phyloP scores from a whole-genome alignment of 495 filamentous ascomycete species.

The Neurospora sp. region DNA sequence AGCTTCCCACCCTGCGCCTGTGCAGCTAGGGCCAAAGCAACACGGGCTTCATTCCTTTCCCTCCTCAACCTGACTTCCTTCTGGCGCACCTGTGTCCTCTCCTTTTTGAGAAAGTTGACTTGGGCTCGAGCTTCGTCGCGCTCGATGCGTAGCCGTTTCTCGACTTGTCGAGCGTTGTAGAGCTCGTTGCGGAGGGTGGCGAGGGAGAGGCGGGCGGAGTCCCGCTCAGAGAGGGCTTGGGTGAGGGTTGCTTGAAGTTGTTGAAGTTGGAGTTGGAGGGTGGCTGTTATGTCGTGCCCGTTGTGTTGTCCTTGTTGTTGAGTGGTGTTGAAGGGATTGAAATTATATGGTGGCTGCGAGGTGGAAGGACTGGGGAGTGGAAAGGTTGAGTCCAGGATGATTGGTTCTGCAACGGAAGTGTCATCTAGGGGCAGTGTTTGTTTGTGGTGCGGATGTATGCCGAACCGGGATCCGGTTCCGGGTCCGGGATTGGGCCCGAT shows the following conservation, averaged over 20 bases:
- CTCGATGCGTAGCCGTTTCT: conserved; percentile 17
- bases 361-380: background rate
- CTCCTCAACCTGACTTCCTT: conserved; percentile 12
- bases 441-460: background rate
- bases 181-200: conserved; percentile 19
- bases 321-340: background rate
- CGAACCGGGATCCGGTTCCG: background rate
- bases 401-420: background rate
- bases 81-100: conserved; percentile 1
- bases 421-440: background rate
- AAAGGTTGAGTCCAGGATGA: background rate
- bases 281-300: background rate
- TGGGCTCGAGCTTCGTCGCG: conserved; percentile 16
- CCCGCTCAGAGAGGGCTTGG: conserved; percentile 9
- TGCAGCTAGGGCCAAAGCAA: background rate
- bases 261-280: background rate
- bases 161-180: conserved; percentile 16
- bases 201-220: conserved; percentile 12
- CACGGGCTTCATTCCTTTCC: conserved; percentile 17
- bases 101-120: conserved; percentile 6
- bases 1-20: background rate
- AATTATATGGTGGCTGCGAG: background rate
- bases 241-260: background rate
- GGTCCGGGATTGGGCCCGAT: background rate
- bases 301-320: background rate